phyloP scores from a whole-genome alignment of 257 asterid species.

The Petunia axillaris region DNA sequence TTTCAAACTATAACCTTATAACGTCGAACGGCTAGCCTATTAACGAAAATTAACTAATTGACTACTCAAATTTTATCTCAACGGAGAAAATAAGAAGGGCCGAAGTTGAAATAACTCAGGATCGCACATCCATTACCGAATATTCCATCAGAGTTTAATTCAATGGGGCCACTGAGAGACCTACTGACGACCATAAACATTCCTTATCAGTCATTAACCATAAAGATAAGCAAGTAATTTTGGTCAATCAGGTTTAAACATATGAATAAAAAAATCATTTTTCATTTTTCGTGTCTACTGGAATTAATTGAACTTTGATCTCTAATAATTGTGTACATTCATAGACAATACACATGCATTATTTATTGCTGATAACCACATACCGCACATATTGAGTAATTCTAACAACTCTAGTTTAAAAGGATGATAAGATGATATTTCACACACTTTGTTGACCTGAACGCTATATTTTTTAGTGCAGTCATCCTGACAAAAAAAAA shows the following conservation, averaged over 20 bases:
- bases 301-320: too few relatives aligned
- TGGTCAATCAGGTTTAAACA: too few relatives aligned
- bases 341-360: too few relatives aligned
- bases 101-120: neutral
- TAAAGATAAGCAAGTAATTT: neutral
- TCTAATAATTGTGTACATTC: too few relatives aligned
- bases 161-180: neutral
- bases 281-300: neutral
- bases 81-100: neutral
- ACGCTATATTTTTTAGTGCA: too few relatives aligned
- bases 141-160: constrained; percentile 24
- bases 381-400: too few relatives aligned
- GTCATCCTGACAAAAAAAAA: neutral
- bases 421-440: too few relatives aligned
- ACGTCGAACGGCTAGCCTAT: neutral
- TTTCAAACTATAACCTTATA: neutral
- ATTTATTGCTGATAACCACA: too few relatives aligned
- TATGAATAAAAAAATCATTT: too few relatives aligned
- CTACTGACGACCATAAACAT: neutral
- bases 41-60: neutral
- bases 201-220: neutral
- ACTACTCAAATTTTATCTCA: neutral
- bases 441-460: too few relatives aligned
- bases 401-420: too few relatives aligned
- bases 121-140: constrained; percentile 33